These are phyloP conservation scores for Globisporangium lucens DNA, from an alignment of 352 stramenopile genomes.

Conservation along the genomic window DNA sequence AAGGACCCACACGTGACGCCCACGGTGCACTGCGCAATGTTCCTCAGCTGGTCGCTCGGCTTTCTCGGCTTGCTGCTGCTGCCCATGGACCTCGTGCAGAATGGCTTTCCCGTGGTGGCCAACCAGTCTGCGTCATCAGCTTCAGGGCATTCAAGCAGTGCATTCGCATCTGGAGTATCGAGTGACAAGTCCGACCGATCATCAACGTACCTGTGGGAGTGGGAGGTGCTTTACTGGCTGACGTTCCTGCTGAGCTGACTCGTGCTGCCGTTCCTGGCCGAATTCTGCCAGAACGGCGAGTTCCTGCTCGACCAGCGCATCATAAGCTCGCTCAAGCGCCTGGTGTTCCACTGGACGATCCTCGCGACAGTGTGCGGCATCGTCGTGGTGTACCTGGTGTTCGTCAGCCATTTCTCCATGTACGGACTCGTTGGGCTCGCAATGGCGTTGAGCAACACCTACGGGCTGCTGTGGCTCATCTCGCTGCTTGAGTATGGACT, in stretches of 20 bases:
- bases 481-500: slow-evolving; percentile 62
- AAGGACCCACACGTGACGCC: slow-evolving; percentile 42
- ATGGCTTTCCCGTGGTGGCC: slow-evolving; percentile 19
- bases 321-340: slow-evolving; percentile 28
- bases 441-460: slow-evolving; percentile 67
- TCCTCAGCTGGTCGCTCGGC: slow-evolving; percentile 54
- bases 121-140: not conserved
- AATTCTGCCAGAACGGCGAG: slow-evolving; percentile 62
- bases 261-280: slow-evolving; percentile 54
- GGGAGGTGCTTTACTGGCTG: slow-evolving; percentile 63
- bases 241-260: slow-evolving; percentile 68
- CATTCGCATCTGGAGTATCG: not conserved
- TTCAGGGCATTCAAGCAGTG: not conserved
- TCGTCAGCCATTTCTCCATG: slow-evolving; percentile 54
- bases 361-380: slow-evolving; percentile 24
- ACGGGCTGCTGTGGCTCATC: slow-evolving; percentile 47
- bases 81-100: slow-evolving; percentile 52
- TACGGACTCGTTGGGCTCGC: slow-evolving; percentile 44
- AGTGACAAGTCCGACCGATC: slow-evolving; percentile 2
- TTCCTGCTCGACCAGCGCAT: slow-evolving; percentile 43
- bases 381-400: slow-evolving; percentile 49
- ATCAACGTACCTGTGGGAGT: slow-evolving; percentile 29
- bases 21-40: slow-evolving; percentile 41
- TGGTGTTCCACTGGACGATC: slow-evolving; percentile 64
- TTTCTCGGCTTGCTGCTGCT: slow-evolving; percentile 63